A percentile compares a stretch with the other conserved stretches of the same genome.
Conservation (phyloP, 345 rosid genomes). For the Hibiscus tridactylites region DNA sequence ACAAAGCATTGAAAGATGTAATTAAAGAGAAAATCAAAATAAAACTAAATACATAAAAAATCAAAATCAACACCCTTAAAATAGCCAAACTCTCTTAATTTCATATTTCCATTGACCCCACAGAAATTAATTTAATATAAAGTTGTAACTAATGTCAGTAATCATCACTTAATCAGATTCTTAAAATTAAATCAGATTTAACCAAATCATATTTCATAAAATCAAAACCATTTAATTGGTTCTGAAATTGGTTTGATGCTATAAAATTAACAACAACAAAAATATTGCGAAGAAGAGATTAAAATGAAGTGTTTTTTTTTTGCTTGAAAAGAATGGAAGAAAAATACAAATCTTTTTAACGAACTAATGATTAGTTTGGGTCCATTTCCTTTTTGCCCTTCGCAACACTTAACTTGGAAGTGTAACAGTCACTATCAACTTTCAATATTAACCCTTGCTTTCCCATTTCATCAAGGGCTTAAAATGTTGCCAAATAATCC, state of each 20-base stretch:
- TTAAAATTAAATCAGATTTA: neutral
- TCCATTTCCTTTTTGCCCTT: neutral
- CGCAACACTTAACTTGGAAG: conserved; percentile 1
- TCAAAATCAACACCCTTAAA: neutral
- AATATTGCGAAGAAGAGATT: neutral
- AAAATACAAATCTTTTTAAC: conserved; percentile 3
- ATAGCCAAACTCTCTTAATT: neutral
- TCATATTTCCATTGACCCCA: neutral
- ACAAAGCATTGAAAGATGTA: neutral
- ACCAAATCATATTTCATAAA: neutral
- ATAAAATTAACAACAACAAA: neutral
- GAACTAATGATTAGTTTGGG: conserved; percentile 12
- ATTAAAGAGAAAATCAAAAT: neutral
- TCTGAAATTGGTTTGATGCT: neutral
- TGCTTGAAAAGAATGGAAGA: conserved; percentile 2
- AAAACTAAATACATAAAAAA: neutral
- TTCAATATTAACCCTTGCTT: conserved; percentile 7
- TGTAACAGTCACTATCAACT: conserved; percentile 8
- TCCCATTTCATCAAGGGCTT: conserved; percentile 1
- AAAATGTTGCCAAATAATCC: neutral
- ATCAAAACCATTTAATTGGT: neutral
- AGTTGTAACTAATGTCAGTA: neutral
- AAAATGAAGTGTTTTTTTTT: neutral
- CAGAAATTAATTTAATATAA: neutral
- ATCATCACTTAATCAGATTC: neutral